These are phyloP conservation scores for Luffa acutangula DNA, from an alignment of 306 rosid genomes.

Conservation along the genomic window DNA sequence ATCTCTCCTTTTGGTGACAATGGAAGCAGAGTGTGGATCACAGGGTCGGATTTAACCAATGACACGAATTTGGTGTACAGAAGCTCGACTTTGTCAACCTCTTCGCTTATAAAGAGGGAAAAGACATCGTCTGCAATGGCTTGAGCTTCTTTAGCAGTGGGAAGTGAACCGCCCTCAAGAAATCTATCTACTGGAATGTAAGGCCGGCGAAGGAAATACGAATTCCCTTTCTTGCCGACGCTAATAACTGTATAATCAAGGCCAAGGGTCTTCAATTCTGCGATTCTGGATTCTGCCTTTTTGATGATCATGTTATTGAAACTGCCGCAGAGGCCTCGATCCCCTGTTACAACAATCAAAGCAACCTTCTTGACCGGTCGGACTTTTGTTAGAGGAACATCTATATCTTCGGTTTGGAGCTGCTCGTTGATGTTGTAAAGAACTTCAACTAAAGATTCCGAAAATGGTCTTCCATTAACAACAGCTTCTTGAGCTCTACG, in stretches of 20 bases:
- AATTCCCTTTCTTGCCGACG: slow-evolving; percentile 78
- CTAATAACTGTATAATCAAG: slow-evolving; percentile 51
- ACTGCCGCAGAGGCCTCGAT: slow-evolving; percentile 80
- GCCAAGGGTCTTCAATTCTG: slow-evolving; percentile 56
- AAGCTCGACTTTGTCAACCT: slow-evolving; percentile 83
- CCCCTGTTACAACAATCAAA: slow-evolving; percentile 72
- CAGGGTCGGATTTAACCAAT: slow-evolving; percentile 58
- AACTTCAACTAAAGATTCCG: slow-evolving; percentile 76
- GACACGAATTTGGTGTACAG: slow-evolving; percentile 80
- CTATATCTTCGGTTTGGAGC: slow-evolving; percentile 67
- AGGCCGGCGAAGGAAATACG: slow-evolving; percentile 66
- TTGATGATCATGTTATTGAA: slow-evolving; percentile 51
- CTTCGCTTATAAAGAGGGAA: slow-evolving; percentile 74
- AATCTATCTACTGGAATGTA: slow-evolving; percentile 68
- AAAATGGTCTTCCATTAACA: slow-evolving; percentile 79
- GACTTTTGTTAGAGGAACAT: slow-evolving; percentile 54
- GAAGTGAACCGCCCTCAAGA: slow-evolving; percentile 48
- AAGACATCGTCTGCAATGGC: slow-evolving; percentile 85
- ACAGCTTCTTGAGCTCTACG: slow-evolving; percentile 95
- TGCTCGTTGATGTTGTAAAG: slow-evolving; percentile 92
- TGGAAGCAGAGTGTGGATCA: slow-evolving; percentile 81
- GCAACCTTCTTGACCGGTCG: slow-evolving; percentile 79
- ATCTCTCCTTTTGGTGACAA: slow-evolving; percentile 88
- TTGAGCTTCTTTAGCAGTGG: slow-evolving; percentile 90
- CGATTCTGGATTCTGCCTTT: slow-evolving; percentile 60